phyloP scores from a whole-genome alignment of 2,329 filamentous ascomycete genomes.

The Monosporascus sp. region DNA sequence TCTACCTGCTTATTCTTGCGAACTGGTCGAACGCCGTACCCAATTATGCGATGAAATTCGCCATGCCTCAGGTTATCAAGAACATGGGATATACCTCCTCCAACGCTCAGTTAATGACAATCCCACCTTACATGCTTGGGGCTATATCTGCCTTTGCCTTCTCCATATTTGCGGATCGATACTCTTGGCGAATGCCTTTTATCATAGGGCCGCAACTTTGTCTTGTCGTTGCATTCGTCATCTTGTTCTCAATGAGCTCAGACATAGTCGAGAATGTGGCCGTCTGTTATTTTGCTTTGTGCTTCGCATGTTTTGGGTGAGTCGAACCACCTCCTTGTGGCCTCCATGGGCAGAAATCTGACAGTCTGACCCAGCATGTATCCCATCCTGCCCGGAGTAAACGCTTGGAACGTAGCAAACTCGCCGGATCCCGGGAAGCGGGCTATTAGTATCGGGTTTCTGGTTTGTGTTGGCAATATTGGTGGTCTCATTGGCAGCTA shows the following conservation, averaged over 20 bases:
- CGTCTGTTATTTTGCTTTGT: slow-evolving; percentile 38
- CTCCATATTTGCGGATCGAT: slow-evolving; percentile 31
- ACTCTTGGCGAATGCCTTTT: slow-evolving; percentile 34
- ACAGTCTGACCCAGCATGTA: slow-evolving; percentile 27
- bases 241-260: slow-evolving; percentile 31
- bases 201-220: slow-evolving; percentile 29
- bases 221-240: slow-evolving; percentile 30
- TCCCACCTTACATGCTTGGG: slow-evolving; percentile 32
- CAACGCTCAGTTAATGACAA: slow-evolving; percentile 20
- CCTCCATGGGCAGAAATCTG: background rate
- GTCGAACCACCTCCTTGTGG: slow-evolving; percentile 5
- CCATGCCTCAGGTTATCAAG: slow-evolving; percentile 27
- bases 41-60: slow-evolving; percentile 21
- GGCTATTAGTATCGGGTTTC: slow-evolving; percentile 35
- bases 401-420: slow-evolving; percentile 37
- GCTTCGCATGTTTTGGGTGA: slow-evolving; percentile 30
- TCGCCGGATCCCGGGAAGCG: slow-evolving; percentile 32
- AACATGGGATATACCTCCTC: slow-evolving; percentile 28
- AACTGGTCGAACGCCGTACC: slow-evolving; percentile 38
- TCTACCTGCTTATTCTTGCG: slow-evolving; percentile 35
- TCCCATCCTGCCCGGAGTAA: slow-evolving; percentile 35
- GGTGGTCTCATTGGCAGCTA: slow-evolving; percentile 31
- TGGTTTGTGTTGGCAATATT: slow-evolving; percentile 35
- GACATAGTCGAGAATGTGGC: slow-evolving; percentile 34
- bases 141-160: slow-evolving; percentile 27